Conservation (phyloP, 2,329 filamentous ascomycete species). For the Piedraia hortae region DNA sequence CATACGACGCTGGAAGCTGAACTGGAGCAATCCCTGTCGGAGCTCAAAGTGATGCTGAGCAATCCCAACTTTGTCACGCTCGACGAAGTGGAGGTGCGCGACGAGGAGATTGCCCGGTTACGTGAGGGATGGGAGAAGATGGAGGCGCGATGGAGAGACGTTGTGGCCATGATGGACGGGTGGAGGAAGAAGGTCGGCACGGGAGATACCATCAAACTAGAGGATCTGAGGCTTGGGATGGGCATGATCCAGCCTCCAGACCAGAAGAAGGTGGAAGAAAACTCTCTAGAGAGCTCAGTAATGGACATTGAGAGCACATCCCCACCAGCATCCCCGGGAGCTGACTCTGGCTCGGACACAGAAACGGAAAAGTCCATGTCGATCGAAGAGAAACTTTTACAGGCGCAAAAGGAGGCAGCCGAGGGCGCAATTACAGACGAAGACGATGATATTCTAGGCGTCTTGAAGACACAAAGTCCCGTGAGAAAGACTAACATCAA, state of each 20-base stretch:
- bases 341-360: slow-evolving; percentile 9
- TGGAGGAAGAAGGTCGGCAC: slow-evolving; percentile 66
- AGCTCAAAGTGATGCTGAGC: slow-evolving; percentile 59
- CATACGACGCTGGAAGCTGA: slow-evolving; percentile 44
- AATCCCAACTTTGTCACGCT: slow-evolving; percentile 92
- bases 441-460: too few species aligned
- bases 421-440: too few species aligned
- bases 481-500: too few species aligned
- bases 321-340: too few species aligned
- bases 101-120: slow-evolving; percentile 66
- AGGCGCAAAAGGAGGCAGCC: slow-evolving; percentile 18
- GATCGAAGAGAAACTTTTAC: slow-evolving; percentile 20
- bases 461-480: too few species aligned
- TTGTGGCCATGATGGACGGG: slow-evolving; percentile 67
- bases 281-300: too few species aligned
- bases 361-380: slow-evolving; percentile 13
- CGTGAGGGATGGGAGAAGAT: slow-evolving; percentile 78
- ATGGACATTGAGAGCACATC: too few species aligned
- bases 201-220: slow-evolving; percentile 34
- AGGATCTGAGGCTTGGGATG: slow-evolving; percentile 32
- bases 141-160: slow-evolving; percentile 73
- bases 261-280: too few species aligned
- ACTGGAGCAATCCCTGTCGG: slow-evolving; percentile 50
- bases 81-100: slow-evolving; percentile 76
- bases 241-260: slow-evolving; percentile 22